Evolutionary conservation across 768 basidiomycete species (phyloP).

Genomic region (Candolleomyces efflorescens): DNA sequence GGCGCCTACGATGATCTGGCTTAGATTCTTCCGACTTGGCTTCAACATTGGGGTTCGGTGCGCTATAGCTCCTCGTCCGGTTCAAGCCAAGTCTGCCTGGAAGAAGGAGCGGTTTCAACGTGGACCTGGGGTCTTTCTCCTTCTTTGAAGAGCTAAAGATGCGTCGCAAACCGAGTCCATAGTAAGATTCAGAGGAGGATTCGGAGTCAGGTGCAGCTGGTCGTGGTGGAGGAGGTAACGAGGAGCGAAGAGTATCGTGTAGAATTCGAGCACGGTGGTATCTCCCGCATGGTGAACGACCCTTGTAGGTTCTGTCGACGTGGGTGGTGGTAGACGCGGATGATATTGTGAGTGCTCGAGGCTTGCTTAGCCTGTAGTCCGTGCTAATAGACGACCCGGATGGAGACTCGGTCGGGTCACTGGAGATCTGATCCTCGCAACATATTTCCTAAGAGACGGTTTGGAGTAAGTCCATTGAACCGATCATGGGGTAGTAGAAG

Average conservation of each 20-base stretch:
- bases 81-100: not conserved
- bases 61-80: not conserved
- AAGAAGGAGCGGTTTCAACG: slow-evolving; percentile 5
- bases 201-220: not conserved
- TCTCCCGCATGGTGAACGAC: slow-evolving; percentile 6
- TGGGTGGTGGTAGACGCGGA: slow-evolving; percentile 4
- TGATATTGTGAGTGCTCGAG: slow-evolving; percentile 2
- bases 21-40: not conserved
- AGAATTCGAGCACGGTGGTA: slow-evolving; percentile 5
- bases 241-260: slow-evolving; percentile 2
- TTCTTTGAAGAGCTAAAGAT: slow-evolving; percentile 1
- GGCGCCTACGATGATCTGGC: not conserved
- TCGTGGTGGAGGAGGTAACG: not conserved
- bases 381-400: not conserved
- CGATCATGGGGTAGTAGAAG: not conserved
- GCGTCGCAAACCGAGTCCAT: not conserved
- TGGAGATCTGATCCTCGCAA: not conserved
- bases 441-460: not conserved
- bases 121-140: not conserved
- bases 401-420: not conserved
- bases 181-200: not conserved
- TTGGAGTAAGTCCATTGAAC: not conserved
- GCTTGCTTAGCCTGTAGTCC: not conserved
- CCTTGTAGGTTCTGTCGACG: slow-evolving; percentile 4
- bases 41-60: not conserved